Evolutionary conservation across 495 filamentous ascomycete species (phyloP), one percentile per base, ranked within the genome.

Genomic region (Hypomontagnella monticulosa): DNA sequence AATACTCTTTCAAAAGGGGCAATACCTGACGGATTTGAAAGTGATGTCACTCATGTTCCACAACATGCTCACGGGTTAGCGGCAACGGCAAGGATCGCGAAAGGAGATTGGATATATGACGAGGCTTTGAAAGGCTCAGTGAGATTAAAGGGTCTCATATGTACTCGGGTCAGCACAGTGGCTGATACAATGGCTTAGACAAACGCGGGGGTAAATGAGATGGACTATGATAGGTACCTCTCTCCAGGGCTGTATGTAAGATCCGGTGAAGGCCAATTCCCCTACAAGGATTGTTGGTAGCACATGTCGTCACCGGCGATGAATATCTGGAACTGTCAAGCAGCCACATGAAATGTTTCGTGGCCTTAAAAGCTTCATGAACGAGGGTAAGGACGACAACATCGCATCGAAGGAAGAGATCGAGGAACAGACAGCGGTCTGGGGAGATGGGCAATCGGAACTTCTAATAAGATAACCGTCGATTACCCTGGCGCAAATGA

Each of bases 11-110:
- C 42, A 19, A 16, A 51, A 15, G 23, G 19, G 20, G 16, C 20
- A 40, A 52, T 53, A 16, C 9, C 9, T 7, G 23, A 44, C 42
- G 19, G 20, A 57, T 57, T 42, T 9, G 33, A 48, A 5, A n/a
- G 55, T 69, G 66, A 69, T 69, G 66, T 69, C 55, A 69, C 51
- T 20, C 27, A 3, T 19, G 57, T 68, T 68, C 40, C 65, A 68
- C 65, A 34, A 18, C 60, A 64, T 64, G 50, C 43, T 38, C 49
- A 53, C 18, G 53, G 38, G 36, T 36, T 12, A 46, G 20, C 65
- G 60, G 65, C 54, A 50, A 59, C 16, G 48, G 65, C 41, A 56
- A 48, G 54, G 65, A 68, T 68, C 54, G 50, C 34, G 42, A 55
- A 60, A 43, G 42, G 36, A 19, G 42, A 64, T 61, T 69, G 44